Conservation (phyloP, 78 protist genomes). For the Protostelium mycophagum region DNA sequence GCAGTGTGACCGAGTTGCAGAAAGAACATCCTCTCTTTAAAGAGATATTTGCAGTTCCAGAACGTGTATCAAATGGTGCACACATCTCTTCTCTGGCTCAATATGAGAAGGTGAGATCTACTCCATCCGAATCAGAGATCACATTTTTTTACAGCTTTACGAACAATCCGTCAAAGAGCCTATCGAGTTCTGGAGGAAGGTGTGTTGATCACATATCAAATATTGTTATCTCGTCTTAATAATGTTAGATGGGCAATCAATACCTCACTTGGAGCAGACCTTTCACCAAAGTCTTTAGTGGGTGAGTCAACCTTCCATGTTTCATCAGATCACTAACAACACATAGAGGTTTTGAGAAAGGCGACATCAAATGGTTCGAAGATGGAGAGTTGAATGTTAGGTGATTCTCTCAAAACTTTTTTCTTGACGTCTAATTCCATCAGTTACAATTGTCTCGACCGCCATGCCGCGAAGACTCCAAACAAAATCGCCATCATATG, state of each 20-base stretch:
- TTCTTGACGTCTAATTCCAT: neutral
- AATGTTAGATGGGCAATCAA: neutral
- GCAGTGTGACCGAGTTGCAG: neutral
- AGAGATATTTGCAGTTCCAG: neutral
- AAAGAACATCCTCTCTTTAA: neutral
- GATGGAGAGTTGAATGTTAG: conserved; percentile 81
- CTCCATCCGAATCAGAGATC: neutral
- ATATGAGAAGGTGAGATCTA: neutral
- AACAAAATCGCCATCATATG: conserved; percentile 69
- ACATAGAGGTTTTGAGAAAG: conserved; percentile 48
- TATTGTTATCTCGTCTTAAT: neutral
- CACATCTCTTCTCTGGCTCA: neutral
- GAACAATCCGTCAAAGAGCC: neutral
- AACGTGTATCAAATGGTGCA: neutral
- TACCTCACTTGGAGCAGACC: neutral
- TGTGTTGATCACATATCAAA: neutral
- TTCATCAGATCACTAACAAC: neutral
- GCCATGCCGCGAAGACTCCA: conserved; percentile 62
- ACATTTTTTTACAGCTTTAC: neutral
- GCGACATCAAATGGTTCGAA: conserved; percentile 77
- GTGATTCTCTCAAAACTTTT: neutral
- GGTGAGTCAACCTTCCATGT: neutral
- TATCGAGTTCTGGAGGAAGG: neutral
- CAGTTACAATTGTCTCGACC: conserved; percentile 79
- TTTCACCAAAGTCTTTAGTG: neutral